A percentile compares a stretch with the other conserved stretches of the same genome.
Evolutionary conservation across 495 filamentous ascomycete genomes (phyloP).

Genomic region (Penicillium malachiteum): DNA sequence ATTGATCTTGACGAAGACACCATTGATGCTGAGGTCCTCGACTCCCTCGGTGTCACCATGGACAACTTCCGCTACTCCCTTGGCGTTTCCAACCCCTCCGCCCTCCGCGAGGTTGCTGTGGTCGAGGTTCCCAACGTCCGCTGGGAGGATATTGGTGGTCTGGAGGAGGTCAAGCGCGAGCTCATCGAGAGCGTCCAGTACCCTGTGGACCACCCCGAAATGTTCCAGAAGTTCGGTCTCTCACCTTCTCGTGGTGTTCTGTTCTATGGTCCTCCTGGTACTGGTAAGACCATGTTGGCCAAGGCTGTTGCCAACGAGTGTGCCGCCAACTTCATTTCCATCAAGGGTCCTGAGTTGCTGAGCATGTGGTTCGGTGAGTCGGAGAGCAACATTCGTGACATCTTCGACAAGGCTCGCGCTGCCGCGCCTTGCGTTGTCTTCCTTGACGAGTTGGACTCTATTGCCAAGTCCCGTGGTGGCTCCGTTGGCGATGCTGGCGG

Average conservation of each 20-base stretch:
- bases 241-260: conserved; percentile 97
- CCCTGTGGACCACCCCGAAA: conserved; percentile 98
- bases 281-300: conserved; percentile 98
- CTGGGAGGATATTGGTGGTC: conserved; percentile 99
- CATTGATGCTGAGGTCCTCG: conserved; percentile 96
- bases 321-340: conserved; percentile 97
- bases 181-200: conserved; percentile 99
- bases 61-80: conserved; percentile 99
- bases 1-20: conserved; percentile 99
- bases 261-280: conserved; percentile 98
- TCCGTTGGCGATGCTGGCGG: conserved; percentile 95
- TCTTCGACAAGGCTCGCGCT: conserved; percentile 99
- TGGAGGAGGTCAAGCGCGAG: conserved; percentile 98
- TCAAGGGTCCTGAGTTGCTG: conserved; percentile 96
- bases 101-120: conserved; percentile 96
- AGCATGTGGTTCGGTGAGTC: conserved; percentile 99
- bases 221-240: conserved; percentile 99
- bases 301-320: conserved; percentile 99
- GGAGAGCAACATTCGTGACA: conserved; percentile 98
- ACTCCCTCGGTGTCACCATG: conserved; percentile 98
- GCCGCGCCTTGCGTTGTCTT: conserved; percentile 98
- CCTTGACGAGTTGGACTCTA: conserved; percentile 97
- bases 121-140: conserved; percentile 98
- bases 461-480: conserved; percentile 98
- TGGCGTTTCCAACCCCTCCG: conserved; percentile 96